Conservation (phyloP, 1,284 basidiomycete genomes). For the Inonotus hispidus region DNA sequence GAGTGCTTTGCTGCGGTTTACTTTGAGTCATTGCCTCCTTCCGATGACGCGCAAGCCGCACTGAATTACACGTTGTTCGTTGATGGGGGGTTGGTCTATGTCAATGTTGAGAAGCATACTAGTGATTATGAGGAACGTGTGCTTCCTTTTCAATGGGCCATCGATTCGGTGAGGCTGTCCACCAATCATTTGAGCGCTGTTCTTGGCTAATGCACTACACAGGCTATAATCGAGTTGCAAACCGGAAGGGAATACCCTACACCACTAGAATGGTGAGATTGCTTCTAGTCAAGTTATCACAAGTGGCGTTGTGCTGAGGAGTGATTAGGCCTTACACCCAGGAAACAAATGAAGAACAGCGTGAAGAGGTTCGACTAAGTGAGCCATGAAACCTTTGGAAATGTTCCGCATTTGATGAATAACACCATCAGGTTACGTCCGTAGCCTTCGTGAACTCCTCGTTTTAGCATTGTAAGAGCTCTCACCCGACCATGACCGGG, state of each 20-base stretch:
- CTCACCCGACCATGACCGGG: background rate
- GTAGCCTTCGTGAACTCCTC: slow-evolving; percentile 55
- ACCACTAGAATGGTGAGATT: slow-evolving; percentile 47
- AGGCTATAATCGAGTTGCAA: slow-evolving; percentile 65
- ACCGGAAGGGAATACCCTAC: slow-evolving; percentile 47
- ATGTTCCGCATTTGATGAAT: background rate
- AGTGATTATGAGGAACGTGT: slow-evolving; percentile 67
- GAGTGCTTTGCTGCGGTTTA: slow-evolving; percentile 68
- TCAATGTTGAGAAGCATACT: slow-evolving; percentile 59
- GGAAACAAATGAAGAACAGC: slow-evolving; percentile 58
- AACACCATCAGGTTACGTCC: slow-evolving; percentile 44
- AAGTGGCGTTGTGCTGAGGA: background rate
- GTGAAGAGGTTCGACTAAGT: slow-evolving; percentile 51
- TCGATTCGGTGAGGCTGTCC: slow-evolving; percentile 51
- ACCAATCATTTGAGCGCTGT: background rate
- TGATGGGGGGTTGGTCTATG: slow-evolving; percentile 57
- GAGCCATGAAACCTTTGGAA: slow-evolving; percentile 23
- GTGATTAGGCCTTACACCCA: slow-evolving; percentile 54
- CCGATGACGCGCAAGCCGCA: slow-evolving; percentile 30
- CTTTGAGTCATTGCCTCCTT: slow-evolving; percentile 54
- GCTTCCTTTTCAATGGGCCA: slow-evolving; percentile 71
- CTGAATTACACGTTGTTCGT: slow-evolving; percentile 69
- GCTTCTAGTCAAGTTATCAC: background rate
- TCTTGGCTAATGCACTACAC: background rate
- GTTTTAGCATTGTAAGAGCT: slow-evolving; percentile 52